A percentile compares a stretch with the other conserved stretches of the same genome.
Conservation (phyloP, 1,284 basidiomycete species). For the Uromyces viciae-fabae region DNA sequence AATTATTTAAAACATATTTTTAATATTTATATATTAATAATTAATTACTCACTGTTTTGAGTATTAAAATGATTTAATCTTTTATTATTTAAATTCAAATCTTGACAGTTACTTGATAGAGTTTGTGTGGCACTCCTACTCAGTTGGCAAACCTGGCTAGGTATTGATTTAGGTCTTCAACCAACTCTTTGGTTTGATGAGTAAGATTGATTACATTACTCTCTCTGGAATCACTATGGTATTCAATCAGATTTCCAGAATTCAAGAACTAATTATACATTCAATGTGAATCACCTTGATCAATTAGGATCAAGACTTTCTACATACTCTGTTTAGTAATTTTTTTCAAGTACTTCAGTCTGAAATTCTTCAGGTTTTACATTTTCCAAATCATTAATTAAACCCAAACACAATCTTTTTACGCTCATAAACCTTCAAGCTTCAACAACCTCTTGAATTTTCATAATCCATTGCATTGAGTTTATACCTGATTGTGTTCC, state of each 20-base stretch:
- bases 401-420: not conserved
- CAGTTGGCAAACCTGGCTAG: slow-evolving; percentile 42
- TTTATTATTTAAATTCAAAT: too few species aligned
- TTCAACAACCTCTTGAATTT: not conserved
- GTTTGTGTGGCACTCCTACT: slow-evolving; percentile 19
- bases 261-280: too few species aligned
- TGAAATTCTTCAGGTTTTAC: too few species aligned
- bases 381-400: too few species aligned
- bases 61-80: too few species aligned
- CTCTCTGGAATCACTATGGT: slow-evolving; percentile 23
- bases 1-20: too few species aligned
- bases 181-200: slow-evolving; percentile 21
- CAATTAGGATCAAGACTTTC: not conserved
- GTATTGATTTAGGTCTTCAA: slow-evolving; percentile 16
- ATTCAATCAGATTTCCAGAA: slow-evolving; percentile 14
- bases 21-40: too few species aligned
- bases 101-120: too few species aligned
- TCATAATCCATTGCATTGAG: too few species aligned
- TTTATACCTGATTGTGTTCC: slow-evolving; percentile 29
- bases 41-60: too few species aligned
- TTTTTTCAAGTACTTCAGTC: not conserved
- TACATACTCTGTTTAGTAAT: slow-evolving; percentile 21
- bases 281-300: not conserved
- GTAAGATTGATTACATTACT: slow-evolving; percentile 27
- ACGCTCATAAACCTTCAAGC: not conserved